Base-by-base conservation (phyloP, 768 basidiomycete genomes). In the Pisolithus tinctorius region DNA sequence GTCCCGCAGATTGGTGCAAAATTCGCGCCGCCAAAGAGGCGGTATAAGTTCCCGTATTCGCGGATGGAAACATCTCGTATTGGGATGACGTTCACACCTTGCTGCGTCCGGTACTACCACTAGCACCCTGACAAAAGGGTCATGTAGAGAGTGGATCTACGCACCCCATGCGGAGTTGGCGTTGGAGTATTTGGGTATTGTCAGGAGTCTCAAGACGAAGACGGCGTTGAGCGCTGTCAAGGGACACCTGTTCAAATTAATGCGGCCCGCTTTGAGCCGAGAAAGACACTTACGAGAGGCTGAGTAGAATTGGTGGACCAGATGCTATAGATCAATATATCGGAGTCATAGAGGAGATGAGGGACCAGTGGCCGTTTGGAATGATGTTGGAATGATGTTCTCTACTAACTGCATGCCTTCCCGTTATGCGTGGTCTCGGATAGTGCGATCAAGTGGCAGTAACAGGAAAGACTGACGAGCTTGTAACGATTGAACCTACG, bases 21-120 rank as follows among this genome's bases (percentile, higher is more conserved):
- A 97, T 99, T 62, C 79, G 78, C 6, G 89, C 91, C 0, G 93
- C 98, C 59, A 96, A 94, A 66, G 68, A 87, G 58, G 88, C 90
- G 1, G 90, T 98, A 36, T 82, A 80, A 0, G 80, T 99, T 0
- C 95, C 94, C 3, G 93, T 99, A 4, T 90, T 99, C 64, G 94
- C 95, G 0, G 98, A 99, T 66, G 96, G 96, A 27, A 98, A 97
- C 66, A 81, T 97, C 53, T 82, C 97, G 11, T 91, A 84, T 65
- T 79, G 86, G 41, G 76, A 81, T n/a, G 94, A 98, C 67, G 80
- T 97, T 44, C 75, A 77, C 20, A 20, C 20, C 20, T 20, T 20
- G 20, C 20, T 23, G 25, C 41, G 9, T 42, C 41, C 25, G 25
- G 25, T 42, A 34, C 4, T 4, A 34, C 34, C 11, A 14, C 41